Conservation (phyloP, 2,329 filamentous ascomycete species). For the Sporothrix humicola region DNA sequence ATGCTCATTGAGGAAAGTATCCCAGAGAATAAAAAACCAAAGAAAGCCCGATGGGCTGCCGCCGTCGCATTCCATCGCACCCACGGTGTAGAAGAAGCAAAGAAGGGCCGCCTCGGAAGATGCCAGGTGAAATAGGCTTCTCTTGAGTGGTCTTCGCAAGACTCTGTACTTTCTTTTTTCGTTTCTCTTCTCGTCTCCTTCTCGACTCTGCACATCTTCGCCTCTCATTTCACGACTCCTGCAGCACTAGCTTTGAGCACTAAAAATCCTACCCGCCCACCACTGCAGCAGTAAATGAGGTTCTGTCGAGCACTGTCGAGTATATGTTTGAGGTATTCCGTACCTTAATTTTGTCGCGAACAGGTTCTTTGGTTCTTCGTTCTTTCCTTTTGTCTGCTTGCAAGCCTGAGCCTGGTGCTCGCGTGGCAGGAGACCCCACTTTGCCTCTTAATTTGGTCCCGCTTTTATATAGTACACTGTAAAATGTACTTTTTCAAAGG, state of each 20-base stretch:
- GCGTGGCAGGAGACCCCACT: conserved; percentile 22
- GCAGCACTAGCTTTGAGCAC: not conserved
- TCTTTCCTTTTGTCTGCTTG: too few relatives aligned
- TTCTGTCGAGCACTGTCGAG: not conserved
- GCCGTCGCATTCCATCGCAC: not conserved
- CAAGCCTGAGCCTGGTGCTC: not conserved
- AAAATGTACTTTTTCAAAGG: not conserved
- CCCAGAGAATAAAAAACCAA: too few relatives aligned
- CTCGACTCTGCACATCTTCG: not conserved
- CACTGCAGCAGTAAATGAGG: conserved; percentile 13
- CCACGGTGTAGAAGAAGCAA: not conserved
- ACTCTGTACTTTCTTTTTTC: not conserved
- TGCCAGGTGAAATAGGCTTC: not conserved
- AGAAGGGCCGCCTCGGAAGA: not conserved
- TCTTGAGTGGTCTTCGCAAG: not conserved
- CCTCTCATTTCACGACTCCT: not conserved
- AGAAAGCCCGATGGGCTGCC: conserved; percentile 14
- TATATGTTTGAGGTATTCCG: too few relatives aligned
- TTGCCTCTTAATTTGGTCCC: conserved; percentile 5
- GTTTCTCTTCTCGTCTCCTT: not conserved
- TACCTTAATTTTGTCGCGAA: not conserved
- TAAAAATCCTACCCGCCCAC: conserved; percentile 7
- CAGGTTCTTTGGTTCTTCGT: too few relatives aligned
- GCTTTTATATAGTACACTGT: conserved; percentile 15
- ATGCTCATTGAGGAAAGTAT: not conserved